Evolutionary conservation across 106 monocot species (phyloP).

Genomic region (Iris macrosiphon): DNA sequence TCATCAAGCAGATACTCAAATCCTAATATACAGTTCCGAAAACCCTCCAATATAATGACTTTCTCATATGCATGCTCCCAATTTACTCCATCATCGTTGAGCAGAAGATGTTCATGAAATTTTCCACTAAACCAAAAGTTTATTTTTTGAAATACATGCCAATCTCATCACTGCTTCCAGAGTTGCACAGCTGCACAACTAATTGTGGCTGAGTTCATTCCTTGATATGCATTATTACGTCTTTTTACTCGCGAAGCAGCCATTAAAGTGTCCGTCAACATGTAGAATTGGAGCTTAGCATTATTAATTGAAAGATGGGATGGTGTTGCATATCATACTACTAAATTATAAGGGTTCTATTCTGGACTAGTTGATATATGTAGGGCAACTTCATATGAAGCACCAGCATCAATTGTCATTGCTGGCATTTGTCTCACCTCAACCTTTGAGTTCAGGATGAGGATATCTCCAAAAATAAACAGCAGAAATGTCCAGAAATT

Average conservation of each 20-base stretch:
- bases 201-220: constrained; percentile 81
- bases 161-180: too few species aligned
- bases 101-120: too few species aligned
- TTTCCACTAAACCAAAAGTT: too few species aligned
- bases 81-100: too few species aligned
- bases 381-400: constrained; percentile 65
- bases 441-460: constrained; percentile 56
- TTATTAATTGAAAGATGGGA: constrained; percentile 56
- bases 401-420: constrained; percentile 72
- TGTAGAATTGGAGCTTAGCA: constrained; percentile 84
- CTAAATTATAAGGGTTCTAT: constrained; percentile 76
- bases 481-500: too few species aligned
- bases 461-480: constrained; percentile 53
- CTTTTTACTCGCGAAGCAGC: constrained; percentile 92
- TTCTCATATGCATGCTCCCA: too few species aligned
- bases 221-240: constrained; percentile 74
- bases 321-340: constrained; percentile 74
- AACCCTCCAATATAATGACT: too few species aligned
- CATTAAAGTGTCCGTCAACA: constrained; percentile 68
- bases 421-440: constrained; percentile 76
- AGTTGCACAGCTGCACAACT: constrained; percentile 87
- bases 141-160: too few species aligned
- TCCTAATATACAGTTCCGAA: too few species aligned
- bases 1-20: too few species aligned
- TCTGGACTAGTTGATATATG: constrained; percentile 90